These are phyloP conservation scores for Fusarium sp. DNA, from an alignment of 2,329 filamentous ascomycete genomes.

Conservation along the genomic window DNA sequence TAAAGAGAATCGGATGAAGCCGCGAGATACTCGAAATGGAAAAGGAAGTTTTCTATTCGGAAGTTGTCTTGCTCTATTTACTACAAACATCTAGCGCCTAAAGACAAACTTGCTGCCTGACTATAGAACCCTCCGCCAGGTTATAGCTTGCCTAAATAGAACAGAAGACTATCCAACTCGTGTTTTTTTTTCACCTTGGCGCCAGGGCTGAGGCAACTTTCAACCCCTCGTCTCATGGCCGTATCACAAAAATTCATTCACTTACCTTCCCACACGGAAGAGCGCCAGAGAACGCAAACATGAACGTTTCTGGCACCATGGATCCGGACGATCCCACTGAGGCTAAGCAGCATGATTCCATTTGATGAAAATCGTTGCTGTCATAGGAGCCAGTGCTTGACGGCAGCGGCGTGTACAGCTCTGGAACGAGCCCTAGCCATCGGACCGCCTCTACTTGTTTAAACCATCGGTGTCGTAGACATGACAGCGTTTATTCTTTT, in stretches of 20 bases:
- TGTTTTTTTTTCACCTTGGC: fast-evolving
- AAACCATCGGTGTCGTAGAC: too few relatives aligned
- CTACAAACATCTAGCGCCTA: not conserved
- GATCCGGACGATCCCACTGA: too few relatives aligned
- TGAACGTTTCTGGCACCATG: fast-evolving
- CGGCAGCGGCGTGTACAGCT: too few relatives aligned
- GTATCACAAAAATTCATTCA: not conserved
- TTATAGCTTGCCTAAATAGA: not conserved
- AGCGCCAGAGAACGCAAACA: not conserved
- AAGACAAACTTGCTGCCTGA: not conserved
- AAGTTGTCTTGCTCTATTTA: not conserved
- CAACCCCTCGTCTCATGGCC: fast-evolving
- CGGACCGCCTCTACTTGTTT: too few relatives aligned
- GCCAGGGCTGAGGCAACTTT: fast-evolving
- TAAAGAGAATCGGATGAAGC: not conserved
- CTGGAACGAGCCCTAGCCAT: too few relatives aligned
- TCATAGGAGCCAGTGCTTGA: not conserved
- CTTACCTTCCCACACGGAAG: too few relatives aligned
- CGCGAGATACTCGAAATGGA: not conserved
- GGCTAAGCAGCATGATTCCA: too few relatives aligned
- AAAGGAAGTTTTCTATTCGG: not conserved
- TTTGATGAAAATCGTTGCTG: not conserved
- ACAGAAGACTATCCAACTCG: fast-evolving
- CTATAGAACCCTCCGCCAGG: fast-evolving
- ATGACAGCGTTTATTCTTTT: too few relatives aligned